These are phyloP conservation scores for Coffea eugenioides DNA, from an alignment of 257 asterid species.

Conservation along the genomic window DNA sequence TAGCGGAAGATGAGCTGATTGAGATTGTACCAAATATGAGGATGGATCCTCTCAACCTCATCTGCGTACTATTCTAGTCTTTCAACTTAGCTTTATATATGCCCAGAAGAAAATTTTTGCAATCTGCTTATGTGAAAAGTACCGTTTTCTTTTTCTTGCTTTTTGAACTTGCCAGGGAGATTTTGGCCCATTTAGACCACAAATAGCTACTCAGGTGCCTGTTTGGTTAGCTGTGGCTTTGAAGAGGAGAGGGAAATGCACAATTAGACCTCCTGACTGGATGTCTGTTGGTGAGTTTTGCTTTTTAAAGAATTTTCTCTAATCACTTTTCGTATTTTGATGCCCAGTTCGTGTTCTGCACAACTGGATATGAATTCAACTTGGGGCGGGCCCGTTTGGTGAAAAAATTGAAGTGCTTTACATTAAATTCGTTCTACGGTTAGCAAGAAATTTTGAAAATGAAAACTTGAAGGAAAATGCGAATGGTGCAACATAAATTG, in stretches of 20 bases:
- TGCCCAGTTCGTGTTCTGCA: neutral
- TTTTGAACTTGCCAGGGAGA: slow-evolving; percentile 53
- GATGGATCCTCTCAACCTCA: slow-evolving; percentile 83
- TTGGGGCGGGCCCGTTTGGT: neutral
- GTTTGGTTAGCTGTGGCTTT: slow-evolving; percentile 93
- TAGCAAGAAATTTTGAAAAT: neutral
- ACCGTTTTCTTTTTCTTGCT: slow-evolving; percentile 2
- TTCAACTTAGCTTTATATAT: neutral
- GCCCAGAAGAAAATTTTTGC: neutral
- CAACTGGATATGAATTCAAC: neutral
- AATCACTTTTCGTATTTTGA: neutral
- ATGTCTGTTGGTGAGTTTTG: slow-evolving; percentile 74
- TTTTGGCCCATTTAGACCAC: slow-evolving; percentile 86
- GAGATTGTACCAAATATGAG: slow-evolving; percentile 80
- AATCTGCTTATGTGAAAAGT: neutral
- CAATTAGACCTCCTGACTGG: slow-evolving; percentile 84
- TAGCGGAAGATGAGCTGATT: slow-evolving; percentile 86
- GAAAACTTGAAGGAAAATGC: neutral
- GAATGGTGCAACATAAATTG: neutral
- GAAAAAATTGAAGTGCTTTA: neutral
- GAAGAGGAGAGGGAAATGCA: slow-evolving; percentile 95
- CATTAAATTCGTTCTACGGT: neutral
- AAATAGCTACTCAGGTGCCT: slow-evolving; percentile 72
- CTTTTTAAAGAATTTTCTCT: neutral
- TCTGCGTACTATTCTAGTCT: slow-evolving; percentile 43